Conservation (phyloP, 2,329 filamentous ascomycete genomes). For the Verticillium zaregamsianum region DNA sequence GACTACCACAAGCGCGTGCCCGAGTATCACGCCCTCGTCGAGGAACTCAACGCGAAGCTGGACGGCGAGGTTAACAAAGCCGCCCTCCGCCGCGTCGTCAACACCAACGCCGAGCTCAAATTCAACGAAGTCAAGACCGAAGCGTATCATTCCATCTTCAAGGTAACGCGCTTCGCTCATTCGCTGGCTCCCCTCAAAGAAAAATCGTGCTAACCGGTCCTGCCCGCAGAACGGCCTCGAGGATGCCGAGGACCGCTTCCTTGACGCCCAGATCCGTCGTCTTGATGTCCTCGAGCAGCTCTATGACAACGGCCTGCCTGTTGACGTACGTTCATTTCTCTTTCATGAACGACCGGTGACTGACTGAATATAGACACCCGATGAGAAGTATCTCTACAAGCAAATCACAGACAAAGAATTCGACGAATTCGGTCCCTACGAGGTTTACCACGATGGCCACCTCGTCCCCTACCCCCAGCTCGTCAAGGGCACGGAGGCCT, state of each 20-base stretch:
- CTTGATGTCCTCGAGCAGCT: slow-evolving; percentile 41
- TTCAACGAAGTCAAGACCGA: slow-evolving; percentile 33
- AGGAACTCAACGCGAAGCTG: slow-evolving; percentile 38
- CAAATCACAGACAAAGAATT: slow-evolving; percentile 39
- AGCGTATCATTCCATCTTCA: slow-evolving; percentile 28
- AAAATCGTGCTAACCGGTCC: slow-evolving; percentile 6
- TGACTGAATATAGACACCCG: slow-evolving; percentile 27
- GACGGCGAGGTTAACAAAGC: slow-evolving; percentile 25
- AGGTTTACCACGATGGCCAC: slow-evolving; percentile 33
- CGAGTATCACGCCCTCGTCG: slow-evolving; percentile 48
- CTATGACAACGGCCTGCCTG: slow-evolving; percentile 37
- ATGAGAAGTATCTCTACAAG: slow-evolving; percentile 41
- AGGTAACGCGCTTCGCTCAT: slow-evolving; percentile 28
- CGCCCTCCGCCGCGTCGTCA: slow-evolving; percentile 20
- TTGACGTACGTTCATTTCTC: slow-evolving; percentile 39
- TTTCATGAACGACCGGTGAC: slow-evolving; percentile 10
- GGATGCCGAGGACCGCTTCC: slow-evolving; percentile 35
- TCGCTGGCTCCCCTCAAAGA: not conserved
- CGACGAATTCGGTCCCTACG: slow-evolving; percentile 39
- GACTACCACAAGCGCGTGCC: slow-evolving; percentile 47
- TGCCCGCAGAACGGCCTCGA: slow-evolving; percentile 29
- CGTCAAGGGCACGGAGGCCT: slow-evolving; percentile 32
- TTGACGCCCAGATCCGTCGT: slow-evolving; percentile 41
- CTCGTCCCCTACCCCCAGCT: slow-evolving; percentile 42
- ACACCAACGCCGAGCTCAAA: slow-evolving; percentile 23